Conservation (phyloP, 164 flowering plant genomes). For the Santalum album region DNA sequence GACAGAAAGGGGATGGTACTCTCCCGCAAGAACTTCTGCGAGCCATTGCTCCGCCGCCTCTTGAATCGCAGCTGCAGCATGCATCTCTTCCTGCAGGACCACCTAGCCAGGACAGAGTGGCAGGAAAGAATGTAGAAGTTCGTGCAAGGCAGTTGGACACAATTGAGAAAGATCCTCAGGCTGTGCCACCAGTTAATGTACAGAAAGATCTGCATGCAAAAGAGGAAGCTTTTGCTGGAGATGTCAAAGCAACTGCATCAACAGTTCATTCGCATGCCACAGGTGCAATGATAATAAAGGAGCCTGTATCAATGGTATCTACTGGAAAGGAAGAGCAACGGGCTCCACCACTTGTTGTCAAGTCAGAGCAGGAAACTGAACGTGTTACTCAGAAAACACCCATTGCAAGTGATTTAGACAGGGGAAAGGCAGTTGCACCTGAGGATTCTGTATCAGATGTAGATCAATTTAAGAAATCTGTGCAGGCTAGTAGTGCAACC, state of each 20-base stretch:
- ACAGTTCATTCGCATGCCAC: constrained; percentile 25
- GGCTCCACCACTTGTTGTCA: constrained; percentile 22
- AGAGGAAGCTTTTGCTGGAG: constrained; percentile 40
- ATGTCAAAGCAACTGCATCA: constrained; percentile 36
- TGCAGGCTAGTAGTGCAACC: constrained; percentile 32
- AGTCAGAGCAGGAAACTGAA: constrained; percentile 67
- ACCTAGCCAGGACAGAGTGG: constrained; percentile 36
- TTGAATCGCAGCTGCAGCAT: constrained; percentile 62
- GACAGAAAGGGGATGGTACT: constrained; percentile 83
- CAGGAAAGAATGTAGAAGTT: constrained; percentile 44
- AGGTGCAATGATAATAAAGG: constrained; percentile 27
- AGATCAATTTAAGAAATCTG: constrained; percentile 50
- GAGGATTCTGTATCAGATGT: constrained; percentile 38
- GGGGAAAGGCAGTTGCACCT: constrained; percentile 55
- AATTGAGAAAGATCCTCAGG: constrained; percentile 44
- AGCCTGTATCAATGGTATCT: constrained; percentile 25
- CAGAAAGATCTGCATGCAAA: constrained; percentile 20
- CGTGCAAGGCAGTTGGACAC: constrained; percentile 35
- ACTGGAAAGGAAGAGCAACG: constrained; percentile 59
- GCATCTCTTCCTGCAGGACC: constrained; percentile 30
- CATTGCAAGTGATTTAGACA: constrained; percentile 47
- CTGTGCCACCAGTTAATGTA: constrained; percentile 22
- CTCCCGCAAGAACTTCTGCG: constrained; percentile 88
- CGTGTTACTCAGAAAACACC: constrained; percentile 33
- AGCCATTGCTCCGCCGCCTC: constrained; percentile 88